These are phyloP conservation scores for Plenodomus tracheiphilus DNA, from an alignment of 2,329 filamentous ascomycete species.

Conservation along the genomic window DNA sequence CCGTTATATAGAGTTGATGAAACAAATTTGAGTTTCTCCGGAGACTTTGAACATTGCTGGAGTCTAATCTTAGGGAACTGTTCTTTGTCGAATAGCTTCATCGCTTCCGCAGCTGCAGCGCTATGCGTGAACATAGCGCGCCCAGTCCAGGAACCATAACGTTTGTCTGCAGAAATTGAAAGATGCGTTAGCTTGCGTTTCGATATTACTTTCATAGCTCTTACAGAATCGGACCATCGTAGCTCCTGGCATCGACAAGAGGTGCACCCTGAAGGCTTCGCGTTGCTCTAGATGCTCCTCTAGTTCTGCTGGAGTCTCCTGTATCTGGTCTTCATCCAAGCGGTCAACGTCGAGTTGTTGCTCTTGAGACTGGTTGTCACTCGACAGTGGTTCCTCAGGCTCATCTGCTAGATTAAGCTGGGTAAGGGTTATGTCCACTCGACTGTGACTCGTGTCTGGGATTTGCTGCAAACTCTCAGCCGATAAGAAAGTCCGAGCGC, in stretches of 20 bases:
- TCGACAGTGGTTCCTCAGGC: constrained; percentile 5
- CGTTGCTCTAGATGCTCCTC: constrained; percentile 16
- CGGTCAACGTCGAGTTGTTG: neutral
- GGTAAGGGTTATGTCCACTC: constrained; percentile 20
- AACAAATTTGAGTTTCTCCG: constrained; percentile 23
- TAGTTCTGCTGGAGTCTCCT: constrained; percentile 7
- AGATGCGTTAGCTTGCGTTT: no score
- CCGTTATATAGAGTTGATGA: neutral
- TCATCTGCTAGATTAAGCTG: constrained; percentile 2
- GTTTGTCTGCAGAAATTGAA: neutral
- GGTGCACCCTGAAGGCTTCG: constrained; percentile 21
- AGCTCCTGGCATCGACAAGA: constrained; percentile 22
- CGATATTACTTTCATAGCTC: no score
- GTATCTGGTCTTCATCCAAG: constrained; percentile 3
- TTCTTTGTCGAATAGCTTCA: constrained; percentile 17
- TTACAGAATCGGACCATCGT: constrained; percentile 23
- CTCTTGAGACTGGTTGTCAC: neutral
- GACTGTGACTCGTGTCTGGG: constrained; percentile 27
- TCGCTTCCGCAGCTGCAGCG: constrained; percentile 12
- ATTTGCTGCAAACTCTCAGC: constrained; percentile 26
- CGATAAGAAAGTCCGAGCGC: constrained; percentile 15
- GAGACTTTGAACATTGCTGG: constrained; percentile 13
- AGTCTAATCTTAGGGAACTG: constrained; percentile 21
- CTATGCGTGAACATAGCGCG: constrained; percentile 21
- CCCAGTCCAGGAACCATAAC: constrained; percentile 27